These are phyloP conservation scores for Trichoderma semiorbis DNA, from an alignment of 2,329 filamentous ascomycete species.

Conservation along the genomic window DNA sequence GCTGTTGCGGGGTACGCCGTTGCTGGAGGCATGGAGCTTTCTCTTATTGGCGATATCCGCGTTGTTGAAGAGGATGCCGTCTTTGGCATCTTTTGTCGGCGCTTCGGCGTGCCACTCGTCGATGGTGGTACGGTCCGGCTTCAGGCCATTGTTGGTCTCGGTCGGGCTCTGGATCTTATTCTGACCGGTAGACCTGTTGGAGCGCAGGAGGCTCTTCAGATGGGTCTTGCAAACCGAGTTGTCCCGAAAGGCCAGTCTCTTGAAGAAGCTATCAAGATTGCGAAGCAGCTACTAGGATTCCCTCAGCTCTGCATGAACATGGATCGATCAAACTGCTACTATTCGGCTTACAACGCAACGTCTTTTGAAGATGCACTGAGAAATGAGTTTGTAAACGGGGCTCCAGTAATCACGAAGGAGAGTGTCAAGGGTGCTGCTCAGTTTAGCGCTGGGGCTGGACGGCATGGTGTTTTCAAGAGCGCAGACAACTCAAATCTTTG, in stretches of 20 bases:
- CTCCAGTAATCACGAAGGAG: not conserved
- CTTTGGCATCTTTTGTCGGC: conserved; percentile 54
- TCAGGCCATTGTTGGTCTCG: conserved; percentile 49
- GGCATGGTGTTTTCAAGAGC: conserved; percentile 3
- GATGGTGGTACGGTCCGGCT: conserved; percentile 51
- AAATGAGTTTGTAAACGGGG: conserved; percentile 38
- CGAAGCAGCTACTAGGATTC: conserved; percentile 44
- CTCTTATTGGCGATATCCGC: conserved; percentile 50
- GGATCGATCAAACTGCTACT: conserved; percentile 47
- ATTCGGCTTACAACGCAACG: conserved; percentile 45
- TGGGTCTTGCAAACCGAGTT: conserved; percentile 52
- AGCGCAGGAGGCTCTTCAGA: conserved; percentile 47
- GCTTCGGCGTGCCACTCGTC: conserved; percentile 34
- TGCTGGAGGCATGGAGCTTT: conserved; percentile 51
- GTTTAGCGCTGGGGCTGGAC: conserved; percentile 3
- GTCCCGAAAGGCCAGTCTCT: conserved; percentile 48
- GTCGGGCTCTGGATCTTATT: conserved; percentile 54
- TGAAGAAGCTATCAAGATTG: conserved; percentile 47
- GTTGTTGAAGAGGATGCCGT: conserved; percentile 51
- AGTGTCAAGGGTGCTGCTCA: conserved; percentile 2
- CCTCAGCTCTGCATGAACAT: conserved; percentile 51
- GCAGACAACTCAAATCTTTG: conserved; percentile 11
- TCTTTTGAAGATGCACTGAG: conserved; percentile 49
- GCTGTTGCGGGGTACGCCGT: conserved; percentile 53
- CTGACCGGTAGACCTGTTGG: conserved; percentile 49